phyloP scores from a whole-genome alignment of 768 basidiomycete genomes.

The Termitomyces sp. region DNA sequence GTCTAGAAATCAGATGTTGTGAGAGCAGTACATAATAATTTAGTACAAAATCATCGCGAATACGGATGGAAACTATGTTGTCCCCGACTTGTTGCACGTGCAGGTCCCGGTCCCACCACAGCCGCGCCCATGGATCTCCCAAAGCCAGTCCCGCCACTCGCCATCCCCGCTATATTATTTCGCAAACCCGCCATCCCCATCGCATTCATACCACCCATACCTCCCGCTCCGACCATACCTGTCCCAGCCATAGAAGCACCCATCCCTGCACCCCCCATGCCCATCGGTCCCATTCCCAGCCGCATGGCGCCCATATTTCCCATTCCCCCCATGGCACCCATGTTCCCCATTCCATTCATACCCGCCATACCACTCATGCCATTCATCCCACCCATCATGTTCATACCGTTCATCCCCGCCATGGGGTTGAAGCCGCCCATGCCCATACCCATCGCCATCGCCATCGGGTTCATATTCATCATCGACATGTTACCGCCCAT shows the following conservation, averaged over 20 bases:
- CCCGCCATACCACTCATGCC: constrained; percentile 22
- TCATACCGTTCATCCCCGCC: constrained; percentile 29
- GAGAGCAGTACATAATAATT: neutral
- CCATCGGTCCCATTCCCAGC: constrained; percentile 19
- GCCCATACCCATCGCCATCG: constrained; percentile 46
- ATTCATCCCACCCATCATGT: constrained; percentile 27
- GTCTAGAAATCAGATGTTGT: too few species aligned
- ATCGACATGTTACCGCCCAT: constrained; percentile 33
- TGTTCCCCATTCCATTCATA: constrained; percentile 28
- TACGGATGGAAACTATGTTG: constrained; percentile 68
- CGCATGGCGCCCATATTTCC: constrained; percentile 12
- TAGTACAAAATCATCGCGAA: constrained; percentile 29
- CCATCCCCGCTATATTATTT: constrained; percentile 17
- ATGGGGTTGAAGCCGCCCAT: constrained; percentile 29
- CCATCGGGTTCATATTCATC: constrained; percentile 47
- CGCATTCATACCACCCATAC: constrained; percentile 19
- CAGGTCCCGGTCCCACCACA: constrained; percentile 26
- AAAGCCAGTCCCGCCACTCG: constrained; percentile 16
- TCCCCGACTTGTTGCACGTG: constrained; percentile 45
- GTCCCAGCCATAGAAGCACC: constrained; percentile 13
- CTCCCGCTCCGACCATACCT: constrained; percentile 8
- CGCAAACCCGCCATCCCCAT: constrained; percentile 15
- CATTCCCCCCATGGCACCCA: constrained; percentile 19
- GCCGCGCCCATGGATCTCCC: constrained; percentile 33
- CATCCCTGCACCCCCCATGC: constrained; percentile 17